These are phyloP conservation scores for Davidsoniella australis DNA, from an alignment of 2,329 filamentous ascomycete genomes.

Conservation along the genomic window DNA sequence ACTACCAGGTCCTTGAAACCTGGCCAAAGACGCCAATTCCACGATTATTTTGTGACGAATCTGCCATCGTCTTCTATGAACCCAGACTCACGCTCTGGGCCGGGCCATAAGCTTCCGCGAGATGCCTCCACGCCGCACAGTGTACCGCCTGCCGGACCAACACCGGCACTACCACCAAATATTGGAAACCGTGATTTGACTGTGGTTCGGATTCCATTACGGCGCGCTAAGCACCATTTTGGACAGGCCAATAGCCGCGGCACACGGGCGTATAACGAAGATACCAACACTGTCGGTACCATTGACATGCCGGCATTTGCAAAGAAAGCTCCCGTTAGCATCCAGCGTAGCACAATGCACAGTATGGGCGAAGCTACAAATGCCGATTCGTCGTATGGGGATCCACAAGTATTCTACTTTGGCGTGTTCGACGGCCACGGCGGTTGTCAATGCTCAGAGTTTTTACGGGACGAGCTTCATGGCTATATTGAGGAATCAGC, in stretches of 20 bases:
- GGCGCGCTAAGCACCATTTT: conserved; percentile 91
- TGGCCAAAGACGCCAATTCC: conserved; percentile 41
- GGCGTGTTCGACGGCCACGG: conserved; percentile 93
- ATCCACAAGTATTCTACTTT: conserved; percentile 96
- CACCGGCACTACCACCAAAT: conserved; percentile 40
- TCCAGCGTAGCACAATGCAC: conserved; percentile 21
- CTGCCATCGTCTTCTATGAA: conserved; percentile 85
- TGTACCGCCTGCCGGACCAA: conserved; percentile 36
- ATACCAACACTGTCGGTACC: conserved; percentile 84
- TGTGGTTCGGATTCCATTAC: conserved; percentile 84
- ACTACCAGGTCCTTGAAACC: background rate
- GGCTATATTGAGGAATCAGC: conserved; percentile 76
- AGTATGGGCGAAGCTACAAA: conserved; percentile 43
- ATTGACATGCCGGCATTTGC: conserved; percentile 89
- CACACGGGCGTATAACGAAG: conserved; percentile 78
- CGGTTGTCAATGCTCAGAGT: conserved; percentile 73
- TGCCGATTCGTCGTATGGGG: conserved; percentile 64
- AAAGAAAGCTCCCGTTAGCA: conserved; percentile 55
- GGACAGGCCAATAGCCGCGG: conserved; percentile 66
- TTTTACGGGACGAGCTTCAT: conserved; percentile 69
- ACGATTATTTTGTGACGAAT: conserved; percentile 95
- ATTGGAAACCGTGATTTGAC: conserved; percentile 60
- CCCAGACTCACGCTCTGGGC: conserved; percentile 59
- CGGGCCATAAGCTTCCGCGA: conserved; percentile 73
- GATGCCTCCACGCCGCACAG: conserved; percentile 63